Base-by-base conservation (phyloP, 2,329 filamentous ascomycete genomes). In the Botryosphaeria dothidea region DNA sequence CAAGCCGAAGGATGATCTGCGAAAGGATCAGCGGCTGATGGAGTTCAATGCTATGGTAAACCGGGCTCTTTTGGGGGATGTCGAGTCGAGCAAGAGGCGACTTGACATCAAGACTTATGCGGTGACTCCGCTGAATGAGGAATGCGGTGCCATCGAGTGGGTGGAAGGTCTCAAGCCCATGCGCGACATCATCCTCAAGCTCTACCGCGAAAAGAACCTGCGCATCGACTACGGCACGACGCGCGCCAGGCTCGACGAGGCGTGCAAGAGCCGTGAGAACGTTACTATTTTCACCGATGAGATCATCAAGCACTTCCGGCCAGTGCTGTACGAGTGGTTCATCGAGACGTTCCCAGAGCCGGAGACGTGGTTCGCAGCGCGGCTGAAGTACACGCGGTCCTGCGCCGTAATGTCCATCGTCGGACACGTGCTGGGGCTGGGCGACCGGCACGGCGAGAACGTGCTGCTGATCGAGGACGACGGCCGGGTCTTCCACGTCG, bases 321-420 rank as follows among this genome's bases (percentile, higher is more conserved):
- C 93, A 0, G 88, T 97, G 15, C 86, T 99, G 65, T 90, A 96
- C 69, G 86, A 93, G 68, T 99, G 95, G 95, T 99, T 99, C 77
- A 88, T 95, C 21, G 91, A 96, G 70, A 92, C 93, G 71, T 99
- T 97, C 74, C 93, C 95, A 0, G 93, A 96, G 73, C 93, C 96
- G 3, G 92, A 92, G 13, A 85, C 90, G 1, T 99, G 95, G 95
- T 96, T 99, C 77, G 86, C 88, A 2, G 93, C 94, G 9, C 88
- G 95, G 7, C 84, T 98, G 49, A 87, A 89, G 52, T 99, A 98
- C 79, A 96, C 95, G 2, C 88, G 95, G 3, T 96, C 95, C 0
- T 94, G 92, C 72, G 95, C 96, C 11, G 95, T 99, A 69, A 99
- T 99, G 93, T 97, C 93, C n/a, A 99, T 99, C 87, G 92, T 97